Conservation (phyloP, 345 rosid genomes). For the Turnera subulata region DNA sequence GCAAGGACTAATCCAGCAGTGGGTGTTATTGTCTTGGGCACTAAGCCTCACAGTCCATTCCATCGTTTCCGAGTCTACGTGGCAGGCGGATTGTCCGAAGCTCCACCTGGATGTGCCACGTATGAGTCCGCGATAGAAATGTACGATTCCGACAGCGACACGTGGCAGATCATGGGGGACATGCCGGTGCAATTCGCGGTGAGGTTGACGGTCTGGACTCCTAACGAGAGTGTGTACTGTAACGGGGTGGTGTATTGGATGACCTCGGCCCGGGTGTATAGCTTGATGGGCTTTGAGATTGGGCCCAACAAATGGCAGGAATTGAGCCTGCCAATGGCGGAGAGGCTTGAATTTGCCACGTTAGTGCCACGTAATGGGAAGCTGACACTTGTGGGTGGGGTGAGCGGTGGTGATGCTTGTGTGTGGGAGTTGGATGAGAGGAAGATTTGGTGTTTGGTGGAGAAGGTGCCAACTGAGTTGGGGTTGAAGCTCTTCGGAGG, state of each 20-base stretch:
- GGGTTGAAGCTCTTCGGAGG: slow-evolving; percentile 29
- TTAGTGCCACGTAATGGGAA: slow-evolving; percentile 23
- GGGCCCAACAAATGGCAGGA: slow-evolving; percentile 40
- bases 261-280: slow-evolving; percentile 53
- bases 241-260: slow-evolving; percentile 49
- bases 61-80: slow-evolving; percentile 37
- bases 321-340: slow-evolving; percentile 39
- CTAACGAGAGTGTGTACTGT: slow-evolving; percentile 42
- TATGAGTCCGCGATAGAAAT: slow-evolving; percentile 43
- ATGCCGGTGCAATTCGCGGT: slow-evolving; percentile 49
- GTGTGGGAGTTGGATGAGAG: slow-evolving; percentile 40
- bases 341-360: slow-evolving; percentile 43
- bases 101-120: slow-evolving; percentile 26
- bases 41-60: slow-evolving; percentile 4
- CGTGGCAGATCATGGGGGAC: slow-evolving; percentile 29
- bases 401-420: slow-evolving; percentile 16
- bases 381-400: slow-evolving; percentile 38
- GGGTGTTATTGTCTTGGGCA: slow-evolving; percentile 30
- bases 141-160: slow-evolving; percentile 33
- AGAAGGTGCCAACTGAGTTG: slow-evolving; percentile 35
- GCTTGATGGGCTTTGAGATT: slow-evolving; percentile 41
- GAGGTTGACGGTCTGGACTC: slow-evolving; percentile 56
- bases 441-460: slow-evolving; percentile 28
- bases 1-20: slow-evolving; percentile 44
- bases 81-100: slow-evolving; percentile 54